A percentile compares a stretch with the other conserved stretches of the same genome.
Conservation (phyloP, 2,329 filamentous ascomycete species). For the Colletotrichum sp. region DNA sequence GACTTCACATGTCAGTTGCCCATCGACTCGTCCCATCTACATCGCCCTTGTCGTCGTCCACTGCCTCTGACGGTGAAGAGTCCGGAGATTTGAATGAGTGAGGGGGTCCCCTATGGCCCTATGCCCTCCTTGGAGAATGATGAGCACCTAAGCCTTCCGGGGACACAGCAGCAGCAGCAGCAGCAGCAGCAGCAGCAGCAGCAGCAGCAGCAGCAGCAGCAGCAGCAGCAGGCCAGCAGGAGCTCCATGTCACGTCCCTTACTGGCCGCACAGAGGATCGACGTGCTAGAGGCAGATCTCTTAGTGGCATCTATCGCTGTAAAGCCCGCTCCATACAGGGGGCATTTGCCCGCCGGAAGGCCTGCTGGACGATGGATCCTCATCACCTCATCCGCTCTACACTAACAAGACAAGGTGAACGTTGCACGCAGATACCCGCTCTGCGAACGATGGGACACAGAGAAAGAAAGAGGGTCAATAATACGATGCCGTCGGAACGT, state of each 20-base stretch:
- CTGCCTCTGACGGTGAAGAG: not conserved
- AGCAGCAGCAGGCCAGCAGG: not conserved
- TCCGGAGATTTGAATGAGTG: not conserved
- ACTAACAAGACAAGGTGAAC: not conserved
- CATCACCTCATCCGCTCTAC: not conserved
- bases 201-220: not conserved
- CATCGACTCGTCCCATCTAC: not conserved
- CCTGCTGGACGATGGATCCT: not conserved
- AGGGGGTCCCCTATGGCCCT: not conserved
- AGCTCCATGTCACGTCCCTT: not conserved
- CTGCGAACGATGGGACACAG: not conserved
- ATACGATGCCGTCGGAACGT: not conserved
- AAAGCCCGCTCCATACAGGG: not conserved
- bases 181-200: not conserved
- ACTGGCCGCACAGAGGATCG: slow-evolving; percentile 3
- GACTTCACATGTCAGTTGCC: slow-evolving; percentile 5
- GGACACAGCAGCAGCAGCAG: not conserved
- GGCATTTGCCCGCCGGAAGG: not conserved
- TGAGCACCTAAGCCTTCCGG: not conserved
- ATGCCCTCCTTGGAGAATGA: not conserved
- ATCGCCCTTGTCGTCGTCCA: not conserved
- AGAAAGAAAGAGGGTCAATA: not conserved
- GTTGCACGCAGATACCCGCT: not conserved
- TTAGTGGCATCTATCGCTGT: slow-evolving; percentile 2
- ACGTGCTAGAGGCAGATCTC: slow-evolving; percentile 12